Conservation (phyloP, 2,329 filamentous ascomycete species). For the Leptographium flavum region DNA sequence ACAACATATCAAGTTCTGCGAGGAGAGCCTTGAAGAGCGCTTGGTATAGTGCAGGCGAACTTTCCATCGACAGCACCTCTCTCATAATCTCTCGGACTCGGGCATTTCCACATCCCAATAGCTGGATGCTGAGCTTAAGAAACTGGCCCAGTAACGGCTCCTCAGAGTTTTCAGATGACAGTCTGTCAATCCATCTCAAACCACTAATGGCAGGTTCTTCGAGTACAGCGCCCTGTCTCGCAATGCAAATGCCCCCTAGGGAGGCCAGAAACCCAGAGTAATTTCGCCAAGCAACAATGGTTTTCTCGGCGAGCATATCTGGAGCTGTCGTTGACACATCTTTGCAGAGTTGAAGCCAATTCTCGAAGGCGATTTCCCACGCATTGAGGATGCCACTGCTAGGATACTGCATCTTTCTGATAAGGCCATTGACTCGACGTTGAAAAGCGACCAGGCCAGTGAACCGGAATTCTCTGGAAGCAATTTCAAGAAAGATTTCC, state of each 20-base stretch:
- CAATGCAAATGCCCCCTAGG: slow-evolving; percentile 49
- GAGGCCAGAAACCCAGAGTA: slow-evolving; percentile 55
- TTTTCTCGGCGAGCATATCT: slow-evolving; percentile 39
- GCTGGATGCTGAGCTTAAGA: slow-evolving; percentile 47
- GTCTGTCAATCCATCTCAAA: slow-evolving; percentile 49
- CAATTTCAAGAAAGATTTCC: slow-evolving; percentile 46
- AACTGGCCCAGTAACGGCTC: slow-evolving; percentile 46
- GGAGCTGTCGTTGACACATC: slow-evolving; percentile 40
- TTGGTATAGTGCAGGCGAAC: slow-evolving; percentile 46
- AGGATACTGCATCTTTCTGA: slow-evolving; percentile 46
- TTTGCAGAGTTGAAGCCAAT: slow-evolving; percentile 49
- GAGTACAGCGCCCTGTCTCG: slow-evolving; percentile 38
- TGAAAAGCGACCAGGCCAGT: slow-evolving; percentile 58
- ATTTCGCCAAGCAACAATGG: slow-evolving; percentile 52
- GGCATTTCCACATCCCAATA: slow-evolving; percentile 49
- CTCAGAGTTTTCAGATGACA: slow-evolving; percentile 43
- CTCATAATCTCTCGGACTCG: slow-evolving; percentile 52
- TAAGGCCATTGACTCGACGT: slow-evolving; percentile 44
- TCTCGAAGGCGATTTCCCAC: slow-evolving; percentile 52
- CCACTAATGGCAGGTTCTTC: slow-evolving; percentile 44
- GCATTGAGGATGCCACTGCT: slow-evolving; percentile 52
- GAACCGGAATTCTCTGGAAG: slow-evolving; percentile 49
- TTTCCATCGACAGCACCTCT: slow-evolving; percentile 51
- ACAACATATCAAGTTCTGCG: slow-evolving; percentile 47
- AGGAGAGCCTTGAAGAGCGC: slow-evolving; percentile 52